A percentile compares a stretch with the other conserved stretches of the same genome.
These are phyloP conservation scores for Populus tremula DNA, from an alignment of 345 rosid species.

Conservation along the genomic window DNA sequence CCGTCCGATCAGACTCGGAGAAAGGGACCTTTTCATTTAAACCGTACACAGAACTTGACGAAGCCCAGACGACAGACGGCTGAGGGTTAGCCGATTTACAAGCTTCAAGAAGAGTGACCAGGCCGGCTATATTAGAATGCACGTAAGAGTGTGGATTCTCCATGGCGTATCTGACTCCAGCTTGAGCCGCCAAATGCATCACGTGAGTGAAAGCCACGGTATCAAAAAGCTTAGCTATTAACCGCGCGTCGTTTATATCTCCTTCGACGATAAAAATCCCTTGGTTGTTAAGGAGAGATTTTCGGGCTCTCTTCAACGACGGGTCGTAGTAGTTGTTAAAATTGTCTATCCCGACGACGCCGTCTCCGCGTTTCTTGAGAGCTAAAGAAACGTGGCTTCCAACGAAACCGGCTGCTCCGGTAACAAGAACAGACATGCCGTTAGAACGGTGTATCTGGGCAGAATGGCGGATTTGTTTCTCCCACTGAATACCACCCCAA, in stretches of 20 bases:
- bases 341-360: slow-evolving; percentile 39
- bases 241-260: slow-evolving; percentile 30
- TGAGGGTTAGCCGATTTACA: slow-evolving; percentile 33
- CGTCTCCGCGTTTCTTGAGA: slow-evolving; percentile 37
- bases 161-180: slow-evolving; percentile 44
- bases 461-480: slow-evolving; percentile 26
- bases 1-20: slow-evolving; percentile 40
- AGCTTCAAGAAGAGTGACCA: slow-evolving; percentile 28
- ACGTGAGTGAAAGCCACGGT: slow-evolving; percentile 36
- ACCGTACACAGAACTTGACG: slow-evolving; percentile 40
- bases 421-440: slow-evolving; percentile 31
- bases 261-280: slow-evolving; percentile 35
- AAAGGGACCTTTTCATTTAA: slow-evolving; percentile 35
- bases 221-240: slow-evolving; percentile 30
- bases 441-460: slow-evolving; percentile 22
- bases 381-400: slow-evolving; percentile 40
- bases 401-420: slow-evolving; percentile 42
- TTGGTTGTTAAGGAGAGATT: slow-evolving; percentile 13
- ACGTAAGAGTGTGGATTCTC: slow-evolving; percentile 37
- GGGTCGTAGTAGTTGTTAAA: slow-evolving; percentile 32
- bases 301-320: slow-evolving; percentile 30
- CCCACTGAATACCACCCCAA: slow-evolving; percentile 35
- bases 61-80: slow-evolving; percentile 40
- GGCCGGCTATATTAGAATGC: slow-evolving; percentile 31
- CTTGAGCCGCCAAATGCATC: slow-evolving; percentile 43